Percentiles rank a stretch among this genome's conserved stretches.
Conservation (phyloP, 2,329 filamentous ascomycete species). For the Colletotrichum musicola region DNA sequence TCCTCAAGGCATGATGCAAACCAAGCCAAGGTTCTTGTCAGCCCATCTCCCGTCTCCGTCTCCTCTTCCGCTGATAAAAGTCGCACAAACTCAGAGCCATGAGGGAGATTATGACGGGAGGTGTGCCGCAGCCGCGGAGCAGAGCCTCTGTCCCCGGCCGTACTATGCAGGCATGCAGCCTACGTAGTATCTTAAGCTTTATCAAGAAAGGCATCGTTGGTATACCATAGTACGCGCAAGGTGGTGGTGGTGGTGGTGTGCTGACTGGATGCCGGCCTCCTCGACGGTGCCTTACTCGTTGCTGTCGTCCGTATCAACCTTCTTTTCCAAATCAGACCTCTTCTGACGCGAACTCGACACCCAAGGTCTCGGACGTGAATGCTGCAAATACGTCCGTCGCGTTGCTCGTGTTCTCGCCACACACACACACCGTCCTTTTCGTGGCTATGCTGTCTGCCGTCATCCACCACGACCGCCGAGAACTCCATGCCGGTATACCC, state of each 20-base stretch:
- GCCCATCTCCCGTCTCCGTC: slow-evolving; percentile 1
- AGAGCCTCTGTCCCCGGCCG: slow-evolving; percentile 13
- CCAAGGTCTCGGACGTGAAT: background rate
- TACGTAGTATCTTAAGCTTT: background rate
- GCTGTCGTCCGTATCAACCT: slow-evolving; percentile 8
- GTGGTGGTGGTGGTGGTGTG: too few relatives aligned
- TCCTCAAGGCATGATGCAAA: slow-evolving; percentile 12
- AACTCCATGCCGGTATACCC: too few relatives aligned
- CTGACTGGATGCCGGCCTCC: slow-evolving; percentile 5
- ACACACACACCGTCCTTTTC: background rate
- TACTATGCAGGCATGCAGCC: background rate
- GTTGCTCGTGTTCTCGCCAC: background rate
- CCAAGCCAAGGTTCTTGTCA: background rate
- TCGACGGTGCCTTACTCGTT: slow-evolving; percentile 18
- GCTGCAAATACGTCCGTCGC: background rate
- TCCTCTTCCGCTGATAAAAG: background rate
- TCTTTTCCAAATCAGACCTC: slow-evolving; percentile 1
- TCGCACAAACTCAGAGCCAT: slow-evolving; percentile 17
- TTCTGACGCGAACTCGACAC: slow-evolving; percentile 3
- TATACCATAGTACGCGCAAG: too few relatives aligned
- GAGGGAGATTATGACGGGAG: background rate
- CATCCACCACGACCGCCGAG: too few relatives aligned
- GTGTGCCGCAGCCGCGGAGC: slow-evolving; percentile 28
- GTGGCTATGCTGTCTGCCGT: too few relatives aligned
- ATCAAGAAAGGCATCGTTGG: background rate